phyloP scores from a whole-genome alignment of 352 stramenopile species.

The Phytophthora podocarpi region DNA sequence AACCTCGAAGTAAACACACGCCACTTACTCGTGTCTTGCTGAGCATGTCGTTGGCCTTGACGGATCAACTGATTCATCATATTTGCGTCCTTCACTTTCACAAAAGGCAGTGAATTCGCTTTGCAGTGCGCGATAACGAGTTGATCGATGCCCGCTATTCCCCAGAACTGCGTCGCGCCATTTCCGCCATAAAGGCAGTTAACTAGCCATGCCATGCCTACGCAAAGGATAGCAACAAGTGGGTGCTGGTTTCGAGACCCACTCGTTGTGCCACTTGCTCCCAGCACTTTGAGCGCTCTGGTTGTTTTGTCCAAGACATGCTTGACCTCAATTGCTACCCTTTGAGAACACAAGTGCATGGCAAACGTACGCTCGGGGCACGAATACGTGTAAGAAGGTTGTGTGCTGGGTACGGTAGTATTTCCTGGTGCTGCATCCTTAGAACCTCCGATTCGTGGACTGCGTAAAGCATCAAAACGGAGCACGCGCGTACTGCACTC shows the following conservation, averaged over 20 bases:
- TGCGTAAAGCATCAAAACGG: conserved; percentile 24
- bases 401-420: neutral
- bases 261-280: conserved; percentile 26
- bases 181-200: conserved; percentile 53
- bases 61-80: conserved; percentile 39
- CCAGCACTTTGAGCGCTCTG: conserved; percentile 36
- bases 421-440: neutral
- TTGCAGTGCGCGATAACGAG: conserved; percentile 36
- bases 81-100: conserved; percentile 41
- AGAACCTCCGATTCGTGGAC: neutral
- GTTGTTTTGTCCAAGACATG: conserved; percentile 27
- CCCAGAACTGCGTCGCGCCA: conserved; percentile 38
- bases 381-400: neutral
- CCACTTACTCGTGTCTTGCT: conserved; percentile 12
- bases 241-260: conserved; percentile 25
- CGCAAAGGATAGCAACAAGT: conserved; percentile 27
- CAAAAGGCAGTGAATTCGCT: conserved; percentile 37
- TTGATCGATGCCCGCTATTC: conserved; percentile 20
- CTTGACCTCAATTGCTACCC: conserved; percentile 23
- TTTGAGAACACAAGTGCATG: conserved; percentile 24
- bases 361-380: conserved; percentile 19
- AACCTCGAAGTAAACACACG: conserved; percentile 11
- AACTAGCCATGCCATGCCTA: conserved; percentile 33
- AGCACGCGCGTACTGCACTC: conserved; percentile 48
- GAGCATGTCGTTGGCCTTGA: neutral